These are phyloP conservation scores for Amanita subjunquillea DNA, from an alignment of 768 basidiomycete genomes.

Conservation along the genomic window DNA sequence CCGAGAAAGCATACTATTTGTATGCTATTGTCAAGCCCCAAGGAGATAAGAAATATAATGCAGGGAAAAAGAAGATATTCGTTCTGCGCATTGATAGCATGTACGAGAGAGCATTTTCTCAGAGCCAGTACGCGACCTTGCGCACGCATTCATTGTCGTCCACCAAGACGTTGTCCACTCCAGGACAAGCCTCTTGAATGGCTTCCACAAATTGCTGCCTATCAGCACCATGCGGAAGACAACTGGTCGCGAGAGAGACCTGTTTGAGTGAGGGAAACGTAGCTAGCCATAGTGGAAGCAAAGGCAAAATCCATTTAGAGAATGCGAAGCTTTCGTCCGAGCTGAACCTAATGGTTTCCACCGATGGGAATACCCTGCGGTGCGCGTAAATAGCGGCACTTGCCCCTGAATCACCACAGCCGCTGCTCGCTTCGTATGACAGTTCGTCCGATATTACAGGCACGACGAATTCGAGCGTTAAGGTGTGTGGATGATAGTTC, in stretches of 20 bases:
- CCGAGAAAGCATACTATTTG: background rate
- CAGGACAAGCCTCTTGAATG: slow-evolving; percentile 8
- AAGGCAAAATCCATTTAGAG: slow-evolving; percentile 12
- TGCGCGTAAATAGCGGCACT: background rate
- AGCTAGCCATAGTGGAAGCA: slow-evolving; percentile 12
- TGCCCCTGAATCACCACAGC: background rate
- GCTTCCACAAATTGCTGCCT: background rate
- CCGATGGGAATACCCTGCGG: background rate
- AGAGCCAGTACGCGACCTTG: slow-evolving; percentile 1
- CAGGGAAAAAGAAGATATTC: background rate
- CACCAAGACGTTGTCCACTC: slow-evolving; percentile 6
- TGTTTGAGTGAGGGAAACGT: slow-evolving; percentile 10
- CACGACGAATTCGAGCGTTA: slow-evolving; percentile 11
- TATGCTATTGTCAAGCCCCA: background rate
- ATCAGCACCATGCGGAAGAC: slow-evolving; percentile 5
- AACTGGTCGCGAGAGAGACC: slow-evolving; percentile 11
- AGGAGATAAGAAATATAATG: background rate
- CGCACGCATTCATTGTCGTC: slow-evolving; percentile 5
- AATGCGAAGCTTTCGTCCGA: slow-evolving; percentile 14
- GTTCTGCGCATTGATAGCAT: background rate
- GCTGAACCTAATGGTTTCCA: slow-evolving; percentile 9
- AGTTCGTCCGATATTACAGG: slow-evolving; percentile 6
- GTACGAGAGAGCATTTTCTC: background rate
- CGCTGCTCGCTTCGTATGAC: background rate
- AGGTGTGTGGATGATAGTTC: background rate